Evolutionary conservation across 2,329 filamentous ascomycete species (phyloP).

Genomic region (Cercospora zeina): DNA sequence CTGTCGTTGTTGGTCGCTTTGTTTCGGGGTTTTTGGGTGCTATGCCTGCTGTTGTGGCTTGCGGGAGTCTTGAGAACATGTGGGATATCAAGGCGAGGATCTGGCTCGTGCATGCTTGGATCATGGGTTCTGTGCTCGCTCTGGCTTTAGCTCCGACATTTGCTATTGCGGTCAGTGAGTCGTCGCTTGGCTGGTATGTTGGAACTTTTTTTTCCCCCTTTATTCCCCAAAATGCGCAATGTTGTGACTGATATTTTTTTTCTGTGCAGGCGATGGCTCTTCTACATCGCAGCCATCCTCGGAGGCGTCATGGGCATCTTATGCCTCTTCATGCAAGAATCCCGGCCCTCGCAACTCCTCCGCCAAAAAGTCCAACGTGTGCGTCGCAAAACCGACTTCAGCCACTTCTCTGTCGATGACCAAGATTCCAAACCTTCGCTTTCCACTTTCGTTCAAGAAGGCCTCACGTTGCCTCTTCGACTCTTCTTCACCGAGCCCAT

Average conservation of each 20-base stretch:
- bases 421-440: slow-evolving; percentile 43
- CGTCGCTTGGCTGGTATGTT: slow-evolving; percentile 26
- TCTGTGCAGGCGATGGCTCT: slow-evolving; percentile 53
- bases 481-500: slow-evolving; percentile 53
- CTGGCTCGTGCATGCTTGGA: slow-evolving; percentile 52
- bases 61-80: slow-evolving; percentile 54
- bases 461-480: slow-evolving; percentile 36
- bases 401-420: slow-evolving; percentile 39
- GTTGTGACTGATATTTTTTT: background rate
- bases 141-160: slow-evolving; percentile 49
- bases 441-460: slow-evolving; percentile 38
- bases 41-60: slow-evolving; percentile 50
- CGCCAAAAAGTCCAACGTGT: slow-evolving; percentile 39
- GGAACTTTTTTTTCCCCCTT: background rate
- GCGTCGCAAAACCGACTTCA: slow-evolving; percentile 32
- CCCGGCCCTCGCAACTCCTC: slow-evolving; percentile 48
- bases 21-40: slow-evolving; percentile 50
- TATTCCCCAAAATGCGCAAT: background rate
- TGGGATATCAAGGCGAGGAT: slow-evolving; percentile 41
- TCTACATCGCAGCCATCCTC: slow-evolving; percentile 46
- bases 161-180: slow-evolving; percentile 35
- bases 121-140: slow-evolving; percentile 46
- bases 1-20: slow-evolving; percentile 46
- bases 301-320: slow-evolving; percentile 41
- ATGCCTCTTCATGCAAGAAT: slow-evolving; percentile 47